Evolutionary conservation across 2,329 filamentous ascomycete species (phyloP), one percentile per base, ranked within the genome.

Genomic region (Lachnellula subtilissima): DNA sequence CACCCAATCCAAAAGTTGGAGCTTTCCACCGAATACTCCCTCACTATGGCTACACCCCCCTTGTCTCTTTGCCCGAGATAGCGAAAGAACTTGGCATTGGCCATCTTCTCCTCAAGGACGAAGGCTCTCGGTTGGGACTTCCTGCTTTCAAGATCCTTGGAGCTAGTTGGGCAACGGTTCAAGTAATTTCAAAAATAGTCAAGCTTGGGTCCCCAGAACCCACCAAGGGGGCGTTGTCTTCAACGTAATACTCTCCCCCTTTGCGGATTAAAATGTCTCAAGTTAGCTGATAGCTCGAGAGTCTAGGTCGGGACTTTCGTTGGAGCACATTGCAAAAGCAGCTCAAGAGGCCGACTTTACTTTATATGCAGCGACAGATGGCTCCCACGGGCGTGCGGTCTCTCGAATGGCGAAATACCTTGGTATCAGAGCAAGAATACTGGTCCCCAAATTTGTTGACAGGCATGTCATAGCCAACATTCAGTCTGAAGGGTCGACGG

Each of bases 111-210:
- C 65, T 91, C 60, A 93, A 93, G 66, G 83, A 91, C 64, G 88
- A 93, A 69, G 84, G 81, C 28, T 75, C 72, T 52, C 80, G 88
- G 5, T 82, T 90, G 39, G 84, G 85, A 0, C 75, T 92, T 1
- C 86, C 87, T 0, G 80, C 88, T 0, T 93, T 92, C 76, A 94
- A 94, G 70, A 88, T 91, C 48, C 78, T 91, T 0, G 89, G 89
- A n/a, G 88, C 88, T 1, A 88, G 86, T 0, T 93, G 87, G 87
- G 87, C 81, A 0, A 77, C 81, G 3, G 86, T 83, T 63, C 78
- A 81, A 8, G 81, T 84, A 15, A 66, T 89, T 7, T 67, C 66
- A 71, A 1, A 69, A 72, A 7, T 69, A 0, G 60, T 74, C 0
- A 73, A 74, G 1, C 67, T 76, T 0, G 67, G 72, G 3, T 64